phyloP scores from a whole-genome alignment of 805 yeast species.

The Kodamaea nitidulidarum region DNA sequence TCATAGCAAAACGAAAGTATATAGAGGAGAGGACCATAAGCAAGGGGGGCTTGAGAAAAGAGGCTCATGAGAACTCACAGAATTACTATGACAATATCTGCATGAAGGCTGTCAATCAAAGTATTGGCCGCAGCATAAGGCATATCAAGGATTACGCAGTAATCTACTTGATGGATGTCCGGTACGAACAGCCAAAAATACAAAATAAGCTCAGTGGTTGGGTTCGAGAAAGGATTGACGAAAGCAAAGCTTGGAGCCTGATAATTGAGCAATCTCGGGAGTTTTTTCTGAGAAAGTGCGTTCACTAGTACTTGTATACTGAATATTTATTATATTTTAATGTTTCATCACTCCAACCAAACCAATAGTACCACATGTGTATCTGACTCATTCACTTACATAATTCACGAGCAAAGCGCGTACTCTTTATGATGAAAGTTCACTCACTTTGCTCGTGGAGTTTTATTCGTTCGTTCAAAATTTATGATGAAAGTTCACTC shows the following conservation, averaged over 20 bases:
- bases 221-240: constrained; percentile 43
- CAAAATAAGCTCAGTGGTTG: constrained; percentile 66
- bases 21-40: constrained; percentile 50
- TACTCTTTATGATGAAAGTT: too few relatives aligned
- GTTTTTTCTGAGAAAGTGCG: constrained; percentile 22
- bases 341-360: too few relatives aligned
- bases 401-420: too few relatives aligned
- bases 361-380: too few relatives aligned
- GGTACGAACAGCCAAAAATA: constrained; percentile 49
- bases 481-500: too few relatives aligned
- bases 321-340: too few relatives aligned
- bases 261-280: constrained; percentile 22
- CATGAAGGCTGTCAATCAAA: constrained; percentile 88
- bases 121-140: constrained; percentile 88
- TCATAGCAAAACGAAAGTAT: constrained; percentile 64
- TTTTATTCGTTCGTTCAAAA: too few relatives aligned
- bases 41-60: constrained; percentile 43
- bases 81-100: constrained; percentile 78
- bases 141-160: constrained; percentile 78
- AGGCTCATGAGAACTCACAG: constrained; percentile 47
- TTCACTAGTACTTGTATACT: too few relatives aligned
- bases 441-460: too few relatives aligned
- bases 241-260: constrained; percentile 9
- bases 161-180: constrained; percentile 63
- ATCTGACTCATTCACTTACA: too few relatives aligned